Percentiles rank a stretch among this genome's conserved stretches.
These are phyloP conservation scores for Patellifolia procumbens DNA, from an alignment of 179 eudicot genomes.

Conservation along the genomic window DNA sequence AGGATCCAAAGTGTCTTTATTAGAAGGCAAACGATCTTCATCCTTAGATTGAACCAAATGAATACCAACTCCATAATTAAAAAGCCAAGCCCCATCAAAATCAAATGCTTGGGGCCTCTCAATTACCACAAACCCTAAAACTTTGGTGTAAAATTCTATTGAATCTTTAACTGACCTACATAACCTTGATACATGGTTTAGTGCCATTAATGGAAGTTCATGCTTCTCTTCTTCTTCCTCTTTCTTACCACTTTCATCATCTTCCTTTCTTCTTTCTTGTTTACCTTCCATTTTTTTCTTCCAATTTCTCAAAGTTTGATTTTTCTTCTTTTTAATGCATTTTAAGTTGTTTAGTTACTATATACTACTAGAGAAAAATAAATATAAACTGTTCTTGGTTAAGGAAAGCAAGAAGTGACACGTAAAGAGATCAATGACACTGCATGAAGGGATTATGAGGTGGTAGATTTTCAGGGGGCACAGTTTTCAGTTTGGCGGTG, in stretches of 20 bases:
- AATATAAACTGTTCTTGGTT: neutral
- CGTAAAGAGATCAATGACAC: neutral
- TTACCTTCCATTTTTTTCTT: slow-evolving; percentile 17
- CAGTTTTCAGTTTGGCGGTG: neutral
- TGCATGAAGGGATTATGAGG: slow-evolving; percentile 13
- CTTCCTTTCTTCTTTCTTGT: slow-evolving; percentile 14
- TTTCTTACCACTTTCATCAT: neutral
- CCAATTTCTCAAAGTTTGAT: neutral
- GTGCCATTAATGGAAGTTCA: slow-evolving; percentile 45
- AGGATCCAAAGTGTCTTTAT: slow-evolving; percentile 49
- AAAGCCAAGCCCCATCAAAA: slow-evolving; percentile 79
- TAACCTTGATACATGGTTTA: slow-evolving; percentile 70
- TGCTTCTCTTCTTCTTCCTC: slow-evolving; percentile 1
- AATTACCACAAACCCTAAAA: slow-evolving; percentile 57
- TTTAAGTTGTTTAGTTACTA: neutral
- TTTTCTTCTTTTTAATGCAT: neutral
- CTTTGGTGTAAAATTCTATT: slow-evolving; percentile 58
- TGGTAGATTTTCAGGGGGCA: slow-evolving; percentile 5
- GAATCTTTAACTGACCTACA: slow-evolving; percentile 62
- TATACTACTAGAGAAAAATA: neutral
- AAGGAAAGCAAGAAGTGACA: slow-evolving; percentile 1
- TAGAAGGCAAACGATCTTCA: slow-evolving; percentile 45
- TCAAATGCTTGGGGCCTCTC: slow-evolving; percentile 63
- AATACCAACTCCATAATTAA: slow-evolving; percentile 70
- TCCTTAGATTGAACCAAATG: slow-evolving; percentile 62